Base-by-base conservation (phyloP, 2,329 filamentous ascomycete genomes). In the Cytospora chrysosperma region DNA sequence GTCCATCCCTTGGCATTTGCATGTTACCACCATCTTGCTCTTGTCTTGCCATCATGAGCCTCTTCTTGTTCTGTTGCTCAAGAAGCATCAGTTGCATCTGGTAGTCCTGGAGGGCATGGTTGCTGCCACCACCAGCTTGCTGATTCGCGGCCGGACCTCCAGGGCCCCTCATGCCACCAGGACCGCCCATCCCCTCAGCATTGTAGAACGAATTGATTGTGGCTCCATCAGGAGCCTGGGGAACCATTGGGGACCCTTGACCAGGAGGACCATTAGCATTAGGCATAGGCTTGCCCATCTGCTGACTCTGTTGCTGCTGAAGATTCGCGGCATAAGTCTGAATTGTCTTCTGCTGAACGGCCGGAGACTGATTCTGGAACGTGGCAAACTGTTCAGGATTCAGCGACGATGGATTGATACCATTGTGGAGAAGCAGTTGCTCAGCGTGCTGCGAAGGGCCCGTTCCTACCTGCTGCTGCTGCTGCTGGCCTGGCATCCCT, bases 41-140 rank as follows among this genome's bases (percentile, higher is more conserved):
- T 72, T 88, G 89, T 21, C 91, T 86, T 43, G 91, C 91, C 90
- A 93, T 92, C 65, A 93, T 87, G 56, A 94, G 81, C 21, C 91
- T 82, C 76, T 93, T 93, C 81, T 93, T 94, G 71, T 94, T 94
- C 76, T 94, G 90, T 76, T 93, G 91, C 76, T 94, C 91, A 19
- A 94, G 82, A 56, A 93, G 78, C 91, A 93, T 94, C 73, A 94
- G 78, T 74, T 94, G 91, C 90, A 93, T 93, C 78, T 94, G 91
- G 71, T 94, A 94, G 74, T 95, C 91, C 75, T 93, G 90, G 81
- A 94, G 81, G 26, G 91, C 91, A 74, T 93, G 90, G 73, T 92
- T 94, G 75, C 88, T 90, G 57, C 79, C 82, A 69, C 79, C 82
- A 69, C 77, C 82, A 66, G 76, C 81, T 19, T 76, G 77, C 68